Conservation (phyloP, 1,284 basidiomycete species). For the Psilocybe mexicana region DNA sequence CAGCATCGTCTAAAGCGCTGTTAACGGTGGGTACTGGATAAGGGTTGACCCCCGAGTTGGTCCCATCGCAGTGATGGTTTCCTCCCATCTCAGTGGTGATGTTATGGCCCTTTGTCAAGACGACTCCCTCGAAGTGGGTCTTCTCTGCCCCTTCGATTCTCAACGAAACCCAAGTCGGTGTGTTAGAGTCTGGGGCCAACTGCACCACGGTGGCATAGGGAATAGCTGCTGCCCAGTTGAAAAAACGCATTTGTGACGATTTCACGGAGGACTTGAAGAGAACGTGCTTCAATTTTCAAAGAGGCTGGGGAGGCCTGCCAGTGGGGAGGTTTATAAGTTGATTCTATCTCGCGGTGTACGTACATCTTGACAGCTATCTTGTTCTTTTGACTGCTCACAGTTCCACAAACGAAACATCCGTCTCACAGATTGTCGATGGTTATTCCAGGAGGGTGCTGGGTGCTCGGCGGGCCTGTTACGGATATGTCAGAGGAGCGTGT, state of each 20-base stretch:
- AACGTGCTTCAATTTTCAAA: neutral
- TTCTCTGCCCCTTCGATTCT: slow-evolving; percentile 38
- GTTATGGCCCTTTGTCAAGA: slow-evolving; percentile 40
- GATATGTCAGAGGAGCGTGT: no score
- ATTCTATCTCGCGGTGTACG: neutral
- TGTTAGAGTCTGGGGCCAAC: slow-evolving; percentile 17
- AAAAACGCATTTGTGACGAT: slow-evolving; percentile 7
- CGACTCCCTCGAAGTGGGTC: slow-evolving; percentile 39
- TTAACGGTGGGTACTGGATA: slow-evolving; percentile 40
- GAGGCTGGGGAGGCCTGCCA: no score
- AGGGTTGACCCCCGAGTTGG: slow-evolving; percentile 35
- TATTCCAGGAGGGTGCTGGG: no score
- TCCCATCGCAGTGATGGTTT: slow-evolving; percentile 42
- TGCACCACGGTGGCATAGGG: neutral
- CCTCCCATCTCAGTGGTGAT: slow-evolving; percentile 38
- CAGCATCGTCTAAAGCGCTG: slow-evolving; percentile 37
- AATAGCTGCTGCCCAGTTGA: neutral
- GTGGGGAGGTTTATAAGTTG: neutral
- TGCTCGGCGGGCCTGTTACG: no score
- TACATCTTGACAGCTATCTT: neutral
- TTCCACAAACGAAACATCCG: neutral
- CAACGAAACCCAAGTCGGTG: slow-evolving; percentile 36
- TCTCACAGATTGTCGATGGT: neutral
- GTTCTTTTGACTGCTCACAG: neutral
- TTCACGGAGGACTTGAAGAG: neutral